Evolutionary conservation across 495 filamentous ascomycete species (phyloP).

Genomic region (Neurospora cerealis): DNA sequence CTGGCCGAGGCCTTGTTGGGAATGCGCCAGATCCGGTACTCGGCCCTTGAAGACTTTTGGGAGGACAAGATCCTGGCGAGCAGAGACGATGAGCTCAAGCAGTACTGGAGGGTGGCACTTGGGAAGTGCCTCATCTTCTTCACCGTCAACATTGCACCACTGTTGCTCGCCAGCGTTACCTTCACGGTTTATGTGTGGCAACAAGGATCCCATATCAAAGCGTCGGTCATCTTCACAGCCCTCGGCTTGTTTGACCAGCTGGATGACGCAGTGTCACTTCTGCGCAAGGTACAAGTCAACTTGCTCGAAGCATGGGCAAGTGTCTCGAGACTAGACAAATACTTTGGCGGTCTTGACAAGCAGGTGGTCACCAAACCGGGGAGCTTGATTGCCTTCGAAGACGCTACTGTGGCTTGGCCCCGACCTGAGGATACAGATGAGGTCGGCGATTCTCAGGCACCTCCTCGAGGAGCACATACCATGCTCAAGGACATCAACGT

Average conservation of each 20-base stretch:
- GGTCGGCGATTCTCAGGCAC: conserved; percentile 9
- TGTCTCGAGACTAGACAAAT: conserved; percentile 18
- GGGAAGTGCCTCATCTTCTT: conserved; percentile 39
- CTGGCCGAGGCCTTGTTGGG: conserved; percentile 63
- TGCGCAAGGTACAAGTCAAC: conserved; percentile 15
- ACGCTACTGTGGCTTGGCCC: conserved; percentile 21
- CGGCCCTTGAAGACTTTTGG: conserved; percentile 59
- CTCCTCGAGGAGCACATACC: conserved; percentile 9
- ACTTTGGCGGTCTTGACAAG: conserved; percentile 15
- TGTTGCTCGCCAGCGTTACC: conserved; percentile 53
- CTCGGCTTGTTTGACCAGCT: conserved; percentile 23
- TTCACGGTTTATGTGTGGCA: conserved; percentile 47
- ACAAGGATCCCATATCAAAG: conserved; percentile 10
- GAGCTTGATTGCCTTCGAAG: conserved; percentile 10
- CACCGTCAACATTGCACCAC: conserved; percentile 51
- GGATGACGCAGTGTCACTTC: conserved; percentile 13
- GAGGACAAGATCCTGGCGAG: conserved; percentile 48
- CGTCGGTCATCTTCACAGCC: conserved; percentile 20
- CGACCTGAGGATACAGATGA: conserved; percentile 9
- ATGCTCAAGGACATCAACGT: conserved; percentile 44
- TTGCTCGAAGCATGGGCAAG: conserved; percentile 20
- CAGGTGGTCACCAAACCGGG: conserved; percentile 7
- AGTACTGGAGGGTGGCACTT: conserved; percentile 47
- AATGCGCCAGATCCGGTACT: conserved; percentile 71
- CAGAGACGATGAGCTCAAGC: conserved; percentile 49